Base-by-base conservation (phyloP, 306 rosid species). In the Hippophae rhamnoides region DNA sequence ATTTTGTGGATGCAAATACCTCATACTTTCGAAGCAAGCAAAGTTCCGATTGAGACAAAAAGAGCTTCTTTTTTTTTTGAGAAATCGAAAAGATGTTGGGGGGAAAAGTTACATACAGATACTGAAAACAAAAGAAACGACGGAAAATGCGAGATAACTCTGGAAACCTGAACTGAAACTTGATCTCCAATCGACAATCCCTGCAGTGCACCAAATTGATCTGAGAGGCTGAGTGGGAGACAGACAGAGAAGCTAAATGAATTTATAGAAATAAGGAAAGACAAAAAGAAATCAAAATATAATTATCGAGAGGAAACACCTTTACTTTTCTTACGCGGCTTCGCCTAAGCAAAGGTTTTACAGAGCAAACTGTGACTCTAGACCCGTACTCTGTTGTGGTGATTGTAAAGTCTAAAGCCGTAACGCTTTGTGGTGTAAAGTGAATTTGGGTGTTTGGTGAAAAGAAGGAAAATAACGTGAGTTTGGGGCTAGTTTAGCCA, bases 41-140 rank as follows among this genome's bases (percentile, higher is more conserved):
- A 27, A 45, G 44, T 50, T 62, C 46, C 18, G 43, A 53, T 60
- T 51, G 54, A 42, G 44, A 38, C 54, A 25, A 10, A 31, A 41
- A n/a, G 48, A 7, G 50, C 38, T 23, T 47, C 7, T 18, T 47
- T 63, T 52, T 55, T 49, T 62, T 43, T 74, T 57, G 70, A 66
- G 1, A 61, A 69, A 64, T 47, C 49, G 58, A 56, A 60, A 55
- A 59, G 8, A 47, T 65, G 78, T 82, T 82, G 82, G 71, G 52
- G 62, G 71, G 57, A 55, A 55, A 47, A 13, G 57, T 41, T 41
- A 48, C 43, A 13, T 8, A 55, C 23, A 42, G 62, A 63, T 60
- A 25, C 6, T 57, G 27, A 53, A 56, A 41, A 52, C 25, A 57
- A 47, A 61, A 58, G 67, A 73, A 64, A 59, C 62, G 50, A 60